Conservation (phyloP, 1,284 basidiomycete genomes). For the Heterobasidion annosum region DNA sequence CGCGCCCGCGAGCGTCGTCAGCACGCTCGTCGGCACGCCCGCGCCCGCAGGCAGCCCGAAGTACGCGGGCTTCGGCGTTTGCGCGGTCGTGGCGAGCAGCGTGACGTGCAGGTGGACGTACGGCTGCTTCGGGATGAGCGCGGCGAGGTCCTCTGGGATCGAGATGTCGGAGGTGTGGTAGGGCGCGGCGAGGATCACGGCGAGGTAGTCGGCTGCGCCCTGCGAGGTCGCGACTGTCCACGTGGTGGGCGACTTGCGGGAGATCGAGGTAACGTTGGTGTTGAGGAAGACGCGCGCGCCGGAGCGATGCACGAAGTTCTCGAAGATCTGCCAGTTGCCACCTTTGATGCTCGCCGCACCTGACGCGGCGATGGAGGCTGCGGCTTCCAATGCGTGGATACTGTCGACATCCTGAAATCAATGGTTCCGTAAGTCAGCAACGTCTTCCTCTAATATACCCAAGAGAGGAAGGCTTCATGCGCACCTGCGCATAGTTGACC, state of each 20-base stretch:
- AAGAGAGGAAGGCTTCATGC: neutral
- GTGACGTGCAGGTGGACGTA: conserved; percentile 90
- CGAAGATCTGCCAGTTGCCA: conserved; percentile 86
- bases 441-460: too few species aligned
- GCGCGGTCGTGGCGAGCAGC: conserved; percentile 70
- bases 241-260: conserved; percentile 24
- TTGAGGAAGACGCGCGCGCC: conserved; percentile 62
- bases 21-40: conserved; percentile 54
- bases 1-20: conserved; percentile 63
- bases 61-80: conserved; percentile 57
- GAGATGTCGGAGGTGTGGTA: conserved; percentile 54
- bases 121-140: conserved; percentile 53
- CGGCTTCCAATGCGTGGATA: conserved; percentile 79
- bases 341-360: conserved; percentile 64
- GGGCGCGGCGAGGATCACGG: conserved; percentile 73
- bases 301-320: conserved; percentile 67
- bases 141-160: conserved; percentile 34
- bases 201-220: conserved; percentile 35
- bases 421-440: neutral
- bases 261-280: conserved; percentile 50
- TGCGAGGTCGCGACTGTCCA: conserved; percentile 38
- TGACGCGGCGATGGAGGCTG: conserved; percentile 64
- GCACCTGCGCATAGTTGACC: conserved; percentile 81
- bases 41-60: conserved; percentile 49
- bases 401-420: conserved; percentile 47